Conservation (phyloP, 2,329 filamentous ascomycete species). For the Botrytis galanthina region DNA sequence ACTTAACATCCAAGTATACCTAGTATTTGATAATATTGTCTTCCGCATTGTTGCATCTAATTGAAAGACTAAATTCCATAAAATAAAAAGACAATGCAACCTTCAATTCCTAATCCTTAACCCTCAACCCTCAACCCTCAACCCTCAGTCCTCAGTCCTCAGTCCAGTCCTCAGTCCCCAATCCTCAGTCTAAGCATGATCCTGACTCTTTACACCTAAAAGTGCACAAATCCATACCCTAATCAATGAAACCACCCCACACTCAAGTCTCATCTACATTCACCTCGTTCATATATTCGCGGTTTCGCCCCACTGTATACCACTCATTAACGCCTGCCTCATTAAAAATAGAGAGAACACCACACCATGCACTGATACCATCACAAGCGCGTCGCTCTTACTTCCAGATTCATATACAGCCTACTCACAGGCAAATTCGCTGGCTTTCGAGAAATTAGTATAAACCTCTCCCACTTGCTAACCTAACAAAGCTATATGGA, state of each 20-base stretch:
- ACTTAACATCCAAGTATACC: neutral
- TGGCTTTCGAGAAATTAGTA: conserved; percentile 36
- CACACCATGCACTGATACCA: conserved; percentile 1
- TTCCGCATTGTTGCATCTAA: neutral
- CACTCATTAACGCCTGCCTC: neutral
- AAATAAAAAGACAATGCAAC: conserved; percentile 6
- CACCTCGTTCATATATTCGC: neutral
- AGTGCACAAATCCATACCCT: neutral
- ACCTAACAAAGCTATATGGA: conserved; percentile 79
- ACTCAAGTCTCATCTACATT: conserved; percentile 3
- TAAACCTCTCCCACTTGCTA: conserved; percentile 61
- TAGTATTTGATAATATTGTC: neutral
- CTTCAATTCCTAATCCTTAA: neutral
- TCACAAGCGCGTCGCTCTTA: neutral
- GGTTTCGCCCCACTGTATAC: neutral
- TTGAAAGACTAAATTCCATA: neutral
- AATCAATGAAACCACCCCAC: neutral
- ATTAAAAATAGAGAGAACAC: conserved; percentile 1
- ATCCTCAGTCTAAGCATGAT: neutral
- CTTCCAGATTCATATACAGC: neutral
- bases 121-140: neutral
- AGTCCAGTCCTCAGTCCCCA: neutral
- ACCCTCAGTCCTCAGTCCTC: neutral
- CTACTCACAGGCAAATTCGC: neutral
- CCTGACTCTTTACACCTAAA: neutral